phyloP scores from a whole-genome alignment of 73 alveolate species.

The Paramecium sonneborni region DNA sequence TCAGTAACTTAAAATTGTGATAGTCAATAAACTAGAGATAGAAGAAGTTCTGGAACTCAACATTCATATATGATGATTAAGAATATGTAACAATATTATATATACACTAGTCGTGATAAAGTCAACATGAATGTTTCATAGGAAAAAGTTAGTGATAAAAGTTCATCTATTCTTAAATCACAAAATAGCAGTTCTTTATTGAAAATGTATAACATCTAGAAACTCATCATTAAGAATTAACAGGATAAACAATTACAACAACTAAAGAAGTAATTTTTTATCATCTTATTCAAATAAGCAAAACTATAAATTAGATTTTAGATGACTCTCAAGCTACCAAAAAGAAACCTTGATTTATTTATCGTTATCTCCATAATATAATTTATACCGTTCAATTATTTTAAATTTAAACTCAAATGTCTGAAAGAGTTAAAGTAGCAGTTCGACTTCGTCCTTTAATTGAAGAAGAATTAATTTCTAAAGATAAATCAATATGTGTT shows the following conservation, averaged over 20 bases:
- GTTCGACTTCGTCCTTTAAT: slow-evolving; percentile 71
- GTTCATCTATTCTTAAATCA: not conserved
- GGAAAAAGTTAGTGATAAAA: not conserved
- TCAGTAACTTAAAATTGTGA: not conserved
- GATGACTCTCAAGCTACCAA: slow-evolving; percentile 5
- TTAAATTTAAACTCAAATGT: slow-evolving; percentile 6
- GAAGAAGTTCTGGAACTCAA: slow-evolving; percentile 15
- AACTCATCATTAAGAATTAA: not conserved
- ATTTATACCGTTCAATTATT: slow-evolving; percentile 23
- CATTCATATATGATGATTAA: not conserved
- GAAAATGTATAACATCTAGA: slow-evolving; percentile 5
- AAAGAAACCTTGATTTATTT: not conserved
- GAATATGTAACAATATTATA: not conserved
- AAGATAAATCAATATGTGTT: slow-evolving; percentile 53
- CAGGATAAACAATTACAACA: not conserved
- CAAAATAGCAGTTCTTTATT: not conserved
- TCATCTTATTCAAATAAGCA: not conserved
- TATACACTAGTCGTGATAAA: not conserved
- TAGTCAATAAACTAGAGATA: not conserved
- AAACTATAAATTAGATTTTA: not conserved
- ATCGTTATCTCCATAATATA: not conserved
- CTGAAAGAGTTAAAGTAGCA: slow-evolving; percentile 71
- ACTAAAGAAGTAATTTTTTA: not conserved
- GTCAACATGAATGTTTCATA: not conserved
- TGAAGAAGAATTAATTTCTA: slow-evolving; percentile 64